phyloP scores from a whole-genome alignment of 2,329 filamentous ascomycete species.

The Fusarium transvaalense region DNA sequence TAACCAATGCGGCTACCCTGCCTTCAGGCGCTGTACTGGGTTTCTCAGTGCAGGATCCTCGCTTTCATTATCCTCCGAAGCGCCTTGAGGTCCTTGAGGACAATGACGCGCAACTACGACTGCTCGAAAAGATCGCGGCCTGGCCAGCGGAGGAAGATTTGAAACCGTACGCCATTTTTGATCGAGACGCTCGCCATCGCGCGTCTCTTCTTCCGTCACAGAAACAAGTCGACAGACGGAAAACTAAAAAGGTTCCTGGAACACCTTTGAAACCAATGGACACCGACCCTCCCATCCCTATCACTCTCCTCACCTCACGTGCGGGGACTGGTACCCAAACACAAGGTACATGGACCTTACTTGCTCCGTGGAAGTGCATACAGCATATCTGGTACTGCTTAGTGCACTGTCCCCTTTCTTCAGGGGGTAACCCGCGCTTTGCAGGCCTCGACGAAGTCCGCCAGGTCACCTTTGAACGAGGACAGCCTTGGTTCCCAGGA shows the following conservation, averaged over 20 bases:
- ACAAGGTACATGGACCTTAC: conserved; percentile 82
- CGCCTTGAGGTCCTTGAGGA: conserved; percentile 60
- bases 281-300: conserved; percentile 81
- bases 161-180: conserved; percentile 71
- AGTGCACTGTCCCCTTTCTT: conserved; percentile 83
- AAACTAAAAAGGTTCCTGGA: conserved; percentile 72
- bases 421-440: conserved; percentile 83
- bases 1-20: conserved; percentile 77
- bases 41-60: conserved; percentile 83
- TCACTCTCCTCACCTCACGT: conserved; percentile 75
- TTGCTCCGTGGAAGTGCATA: conserved; percentile 93
- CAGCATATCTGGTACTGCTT: conserved; percentile 86
- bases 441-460: conserved; percentile 83
- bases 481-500: conserved; percentile 84
- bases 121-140: conserved; percentile 71
- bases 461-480: conserved; percentile 85
- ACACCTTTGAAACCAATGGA: conserved; percentile 67
- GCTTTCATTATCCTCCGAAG: conserved; percentile 80
- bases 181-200: conserved; percentile 72
- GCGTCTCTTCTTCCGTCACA: conserved; percentile 79
- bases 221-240: conserved; percentile 83
- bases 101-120: conserved; percentile 52
- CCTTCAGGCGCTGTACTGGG: conserved; percentile 77
- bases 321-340: conserved; percentile 60
- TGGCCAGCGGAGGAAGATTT: conserved; percentile 74